Evolutionary conservation across 2,329 filamentous ascomycete genomes (phyloP), one percentile per base, ranked within the genome.

Genomic region (Cordyceps militaris): DNA sequence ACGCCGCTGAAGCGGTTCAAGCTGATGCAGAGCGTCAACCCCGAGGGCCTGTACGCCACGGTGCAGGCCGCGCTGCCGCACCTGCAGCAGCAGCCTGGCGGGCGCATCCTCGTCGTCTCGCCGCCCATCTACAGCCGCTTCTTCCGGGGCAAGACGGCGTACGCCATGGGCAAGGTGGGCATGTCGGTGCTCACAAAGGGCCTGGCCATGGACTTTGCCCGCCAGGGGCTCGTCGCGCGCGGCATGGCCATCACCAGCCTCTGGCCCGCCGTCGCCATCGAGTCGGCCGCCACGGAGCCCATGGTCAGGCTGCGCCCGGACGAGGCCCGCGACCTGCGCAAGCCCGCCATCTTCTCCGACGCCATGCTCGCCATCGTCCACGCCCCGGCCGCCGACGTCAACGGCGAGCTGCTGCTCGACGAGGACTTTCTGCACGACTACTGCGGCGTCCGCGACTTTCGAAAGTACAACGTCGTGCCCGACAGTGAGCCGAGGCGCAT

Each of bases 121-220:
- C 91, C 91, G 24, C 90, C 90, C 1, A 92, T 95, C 58, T 95
- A 95, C 71, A 88, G 83, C 61, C 79, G 91, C 30, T 95, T 95
- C 71, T 92, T 94, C 70, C 75, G 88, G 23, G 91, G 90, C 11
- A 95, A 95, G 79, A 89, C 89, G 1, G 89, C 87, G 14, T 95
- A 95, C 72, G 89, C 91, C 2, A 78, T 84, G 72, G 84, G 85
- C 1, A 94, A 94, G 68, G 80, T 93, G 3, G 88, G 79, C 46
- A 95, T 95, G 90, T 88, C 83, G 65, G 87, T 93, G 3, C 69
- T 95, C 46, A 90, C 87, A 0, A 89, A 90, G 68, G 91, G 90
- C 0, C 74, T 95, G 14, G 89, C 87, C 0, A 90, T 94, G 86
- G 91, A 95, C 65, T 89, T 88, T 67, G 74, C 82, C 62, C 75